Base-by-base conservation (phyloP, 192 early-diverging fungal species). In the Coemansia sp. region DNA sequence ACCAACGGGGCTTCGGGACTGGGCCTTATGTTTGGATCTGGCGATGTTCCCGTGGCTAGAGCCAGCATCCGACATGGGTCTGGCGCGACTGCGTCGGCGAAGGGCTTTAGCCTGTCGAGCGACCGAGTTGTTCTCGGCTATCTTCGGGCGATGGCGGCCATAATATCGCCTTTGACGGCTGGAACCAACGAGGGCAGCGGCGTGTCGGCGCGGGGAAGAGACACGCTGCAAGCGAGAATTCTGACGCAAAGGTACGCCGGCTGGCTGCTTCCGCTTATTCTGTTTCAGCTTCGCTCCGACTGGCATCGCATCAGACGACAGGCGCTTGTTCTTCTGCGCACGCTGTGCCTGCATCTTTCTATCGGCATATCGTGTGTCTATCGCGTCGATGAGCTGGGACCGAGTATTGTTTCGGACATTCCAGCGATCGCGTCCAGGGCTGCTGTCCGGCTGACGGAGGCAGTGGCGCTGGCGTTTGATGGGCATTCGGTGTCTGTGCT, bases 401-500 rank as follows among this genome's bases (percentile, higher is more conserved):
- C 77, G 23, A 68, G 72, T 55, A 80, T 80, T 16, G 68, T 74
- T 3, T 67, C 67, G 0, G 71, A 74, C 51, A 70, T 80, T 24
- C 72, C 71, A 16, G 68, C 72, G 9, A 65, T 74, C 32, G 77
- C 77, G 3, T 45, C 61, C 6, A 42, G 28, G 0, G 77, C 77
- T 0, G 77, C 67, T 0, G 30, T 9, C 22, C 19, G 58, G 34
- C 59, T 80, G 49, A 49, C 55, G 0, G 61, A 29, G 0, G 62
- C 65, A 0, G 72, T 71, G 19, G 76, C 76, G 11, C 29, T 48
- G 23, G 60, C 76, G 24, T 69, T 79, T 63, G 58, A 52, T 1
- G 45, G 48, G 6, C 65, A 79, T 23, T 73, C 76, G 27, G 47
- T 45, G 0, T 11, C 20, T 0, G 67, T 69, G 4, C 34, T 74